phyloP scores from a whole-genome alignment of 805 yeast species.

The Saccharomycopsis amapae region DNA sequence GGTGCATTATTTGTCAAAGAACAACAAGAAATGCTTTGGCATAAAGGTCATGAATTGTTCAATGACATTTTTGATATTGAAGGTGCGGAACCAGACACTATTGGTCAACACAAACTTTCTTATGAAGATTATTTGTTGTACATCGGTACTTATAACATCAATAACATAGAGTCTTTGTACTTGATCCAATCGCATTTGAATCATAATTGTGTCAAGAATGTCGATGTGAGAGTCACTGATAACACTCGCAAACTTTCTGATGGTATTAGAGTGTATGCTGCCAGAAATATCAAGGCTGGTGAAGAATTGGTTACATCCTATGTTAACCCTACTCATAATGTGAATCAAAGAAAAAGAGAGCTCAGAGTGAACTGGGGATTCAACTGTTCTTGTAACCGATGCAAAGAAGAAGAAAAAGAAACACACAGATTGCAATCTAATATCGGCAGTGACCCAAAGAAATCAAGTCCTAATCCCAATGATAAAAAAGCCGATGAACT shows the following conservation, averaged over 20 bases:
- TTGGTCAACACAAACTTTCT: constrained; percentile 27
- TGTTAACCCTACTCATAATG: constrained; percentile 57
- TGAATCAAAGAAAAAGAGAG: constrained; percentile 55
- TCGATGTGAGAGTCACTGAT: constrained; percentile 41
- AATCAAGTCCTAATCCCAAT: background rate
- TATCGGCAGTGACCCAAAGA: constrained; percentile 22
- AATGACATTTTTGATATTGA: constrained; percentile 35
- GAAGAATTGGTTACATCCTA: constrained; percentile 68
- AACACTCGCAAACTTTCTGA: constrained; percentile 33
- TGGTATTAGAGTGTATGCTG: constrained; percentile 56
- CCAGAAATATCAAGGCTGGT: constrained; percentile 47
- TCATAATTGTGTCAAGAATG: constrained; percentile 72
- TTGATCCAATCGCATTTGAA: constrained; percentile 63
- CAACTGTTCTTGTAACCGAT: constrained; percentile 57
- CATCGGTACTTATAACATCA: constrained; percentile 69
- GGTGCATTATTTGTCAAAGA: constrained; percentile 50
- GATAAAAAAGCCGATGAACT: background rate
- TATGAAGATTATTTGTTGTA: constrained; percentile 52
- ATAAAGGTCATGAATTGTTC: constrained; percentile 46
- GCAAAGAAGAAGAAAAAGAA: constrained; percentile 45
- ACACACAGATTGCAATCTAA: constrained; percentile 43
- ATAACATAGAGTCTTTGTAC: constrained; percentile 60
- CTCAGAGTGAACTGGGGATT: constrained; percentile 77
- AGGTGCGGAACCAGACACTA: background rate
- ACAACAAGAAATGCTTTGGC: constrained; percentile 54